phyloP scores from a whole-genome alignment of 192 early-diverging fungal species.

The Dissophora globulifera region DNA sequence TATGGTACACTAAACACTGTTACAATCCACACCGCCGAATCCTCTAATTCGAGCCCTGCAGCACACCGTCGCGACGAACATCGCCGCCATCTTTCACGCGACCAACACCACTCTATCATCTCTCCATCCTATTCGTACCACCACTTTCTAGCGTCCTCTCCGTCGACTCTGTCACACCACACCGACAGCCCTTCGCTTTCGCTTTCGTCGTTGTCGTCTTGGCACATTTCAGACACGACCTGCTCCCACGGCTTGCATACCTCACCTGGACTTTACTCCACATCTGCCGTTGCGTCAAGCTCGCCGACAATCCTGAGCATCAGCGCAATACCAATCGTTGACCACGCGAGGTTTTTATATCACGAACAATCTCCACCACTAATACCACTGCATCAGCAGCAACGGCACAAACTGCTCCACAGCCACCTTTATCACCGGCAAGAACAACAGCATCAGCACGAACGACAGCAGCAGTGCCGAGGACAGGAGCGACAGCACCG shows the following conservation, averaged over 20 bases:
- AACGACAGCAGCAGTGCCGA: not conserved
- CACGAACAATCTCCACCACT: not conserved
- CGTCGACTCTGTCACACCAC: no score
- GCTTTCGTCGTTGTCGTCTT: not conserved
- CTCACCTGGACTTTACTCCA: constrained; percentile 1
- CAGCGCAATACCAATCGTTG: not conserved
- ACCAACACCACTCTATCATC: not conserved
- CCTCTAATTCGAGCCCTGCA: not conserved
- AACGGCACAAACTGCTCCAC: not conserved
- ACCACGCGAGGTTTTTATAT: not conserved
- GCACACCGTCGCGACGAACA: not conserved
- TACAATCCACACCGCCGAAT: not conserved
- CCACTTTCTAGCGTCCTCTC: no score
- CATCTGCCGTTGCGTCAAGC: not conserved
- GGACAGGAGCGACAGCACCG: not conserved
- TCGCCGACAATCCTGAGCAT: not conserved
- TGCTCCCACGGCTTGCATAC: no score
- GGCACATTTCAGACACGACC: not conserved
- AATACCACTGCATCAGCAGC: not conserved
- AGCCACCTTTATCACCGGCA: constrained; percentile 2
- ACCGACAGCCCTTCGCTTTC: not conserved
- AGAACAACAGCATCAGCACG: not conserved
- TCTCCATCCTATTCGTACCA: not conserved
- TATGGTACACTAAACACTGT: constrained; percentile 9
- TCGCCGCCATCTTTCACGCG: not conserved